Conservation (phyloP, 345 rosid genomes). For the Lumnitzera racemosa region DNA sequence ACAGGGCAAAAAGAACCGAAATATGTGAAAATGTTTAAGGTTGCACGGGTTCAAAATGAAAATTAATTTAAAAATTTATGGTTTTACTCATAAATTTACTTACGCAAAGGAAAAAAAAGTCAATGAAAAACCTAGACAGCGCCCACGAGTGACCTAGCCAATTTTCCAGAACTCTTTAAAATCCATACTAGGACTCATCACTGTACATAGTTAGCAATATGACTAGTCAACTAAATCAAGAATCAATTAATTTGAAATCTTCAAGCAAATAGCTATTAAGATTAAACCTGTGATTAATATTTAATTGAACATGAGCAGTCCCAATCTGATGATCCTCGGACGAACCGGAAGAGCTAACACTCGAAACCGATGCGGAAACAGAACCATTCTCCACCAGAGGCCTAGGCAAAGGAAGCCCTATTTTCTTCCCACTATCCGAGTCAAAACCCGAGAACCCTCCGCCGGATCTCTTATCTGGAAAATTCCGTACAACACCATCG, state of each 20-base stretch:
- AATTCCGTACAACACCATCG: conserved; percentile 28
- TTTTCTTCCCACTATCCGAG: conserved; percentile 53
- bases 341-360: conserved; percentile 84
- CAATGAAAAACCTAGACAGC: too few relatives aligned
- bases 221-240: background rate
- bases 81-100: too few relatives aligned
- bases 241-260: background rate
- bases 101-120: too few relatives aligned
- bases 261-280: background rate
- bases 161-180: too few relatives aligned
- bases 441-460: conserved; percentile 59
- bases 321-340: conserved; percentile 52
- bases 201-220: background rate
- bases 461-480: conserved; percentile 47
- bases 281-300: conserved; percentile 37
- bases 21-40: too few relatives aligned
- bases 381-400: conserved; percentile 58
- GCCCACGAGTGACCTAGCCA: too few relatives aligned
- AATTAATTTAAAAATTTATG: too few relatives aligned
- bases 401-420: conserved; percentile 65
- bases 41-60: too few relatives aligned
- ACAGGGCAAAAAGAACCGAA: too few relatives aligned
- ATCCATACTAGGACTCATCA: too few relatives aligned
- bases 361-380: conserved; percentile 27
- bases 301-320: conserved; percentile 33